Base-by-base conservation (phyloP, 1,284 basidiomycete genomes). In the Puccinia hordei region DNA sequence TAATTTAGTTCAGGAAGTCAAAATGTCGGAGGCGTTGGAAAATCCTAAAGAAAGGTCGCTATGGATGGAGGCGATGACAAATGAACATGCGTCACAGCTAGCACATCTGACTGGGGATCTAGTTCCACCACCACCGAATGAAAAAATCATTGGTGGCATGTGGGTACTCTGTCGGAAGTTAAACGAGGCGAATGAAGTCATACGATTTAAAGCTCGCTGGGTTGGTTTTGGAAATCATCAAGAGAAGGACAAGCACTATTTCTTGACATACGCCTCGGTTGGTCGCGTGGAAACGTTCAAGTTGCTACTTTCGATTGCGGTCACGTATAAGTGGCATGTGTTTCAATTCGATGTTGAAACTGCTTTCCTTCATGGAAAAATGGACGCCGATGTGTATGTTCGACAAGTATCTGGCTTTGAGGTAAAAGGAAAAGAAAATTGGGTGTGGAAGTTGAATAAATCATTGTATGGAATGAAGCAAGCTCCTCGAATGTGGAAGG, bases 191-290 rank as follows among this genome's bases (percentile, higher is more conserved):
- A n/a, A n/a, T n/a, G n/a, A n/a, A n/a, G n/a, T n/a, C n/a, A n/a
- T n/a, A n/a, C n/a, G n/a, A n/a, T n/a, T n/a, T n/a, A n/a, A n/a
- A n/a, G n/a, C n/a, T n/a, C n/a, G n/a, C n/a, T n/a, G n/a, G n/a
- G n/a, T n/a, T n/a, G n/a, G n/a, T n/a, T n/a, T n/a, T n/a, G 68
- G 68, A 13, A 71, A 71, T 53, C 68, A 71, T 44, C 41, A 71
- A 38, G 41, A 44, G 22, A 24, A 4, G 3, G 33, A 19, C 15
- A 71, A 27, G 24, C 44, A 71, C 41, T 71, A n/a, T 19, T 46
- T 17, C 38, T 4, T 41, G 15, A 71, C 68, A 4, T 46, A 71
- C 38, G 68, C 68, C 2, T 44, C 19, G 35, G 68, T 71, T 9
- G 68, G 17, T 27, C 27, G 68, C 4, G 49, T 30, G 2, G 44